phyloP scores from a whole-genome alignment of 2,329 filamentous ascomycete genomes.

The Ceratocystis huliohia region DNA sequence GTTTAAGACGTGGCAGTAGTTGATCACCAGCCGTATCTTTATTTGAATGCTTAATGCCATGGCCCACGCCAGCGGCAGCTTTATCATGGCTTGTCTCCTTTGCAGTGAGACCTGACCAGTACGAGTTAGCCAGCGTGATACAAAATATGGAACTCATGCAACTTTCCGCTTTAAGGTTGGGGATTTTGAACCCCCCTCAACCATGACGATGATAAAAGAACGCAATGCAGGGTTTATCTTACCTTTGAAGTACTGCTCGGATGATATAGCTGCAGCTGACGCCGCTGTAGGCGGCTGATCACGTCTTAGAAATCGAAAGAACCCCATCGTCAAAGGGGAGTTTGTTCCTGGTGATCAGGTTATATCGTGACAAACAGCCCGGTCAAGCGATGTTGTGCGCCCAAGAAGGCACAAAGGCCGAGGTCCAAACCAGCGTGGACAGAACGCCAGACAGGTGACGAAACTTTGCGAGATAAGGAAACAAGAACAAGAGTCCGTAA shows the following conservation, averaged over 20 bases:
- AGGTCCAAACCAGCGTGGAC: not conserved
- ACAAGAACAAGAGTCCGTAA: no score
- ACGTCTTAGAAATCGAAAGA: conserved; percentile 20
- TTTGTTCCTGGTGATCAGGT: not conserved
- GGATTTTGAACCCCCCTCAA: not conserved
- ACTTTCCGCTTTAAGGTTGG: not conserved
- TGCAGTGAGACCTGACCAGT: conserved; percentile 12
- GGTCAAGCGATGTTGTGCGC: not conserved
- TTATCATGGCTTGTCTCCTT: conserved; percentile 13
- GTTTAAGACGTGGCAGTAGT: conserved; percentile 10
- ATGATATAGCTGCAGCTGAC: conserved; percentile 19
- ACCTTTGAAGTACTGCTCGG: conserved; percentile 21
- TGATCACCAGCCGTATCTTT: not conserved
- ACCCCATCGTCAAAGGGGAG: conserved; percentile 9
- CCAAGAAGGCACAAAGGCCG: not conserved
- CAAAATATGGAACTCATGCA: not conserved
- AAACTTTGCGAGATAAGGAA: not conserved
- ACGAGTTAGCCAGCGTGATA: not conserved
- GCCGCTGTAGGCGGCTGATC: conserved; percentile 17
- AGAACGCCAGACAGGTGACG: not conserved
- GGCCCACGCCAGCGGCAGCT: not conserved
- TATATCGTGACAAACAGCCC: not conserved
- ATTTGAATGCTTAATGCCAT: not conserved
- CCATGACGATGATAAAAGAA: not conserved
- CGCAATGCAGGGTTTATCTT: not conserved